These are phyloP conservation scores for Fraxinus pennsylvanica DNA, from an alignment of 257 asterid genomes.

Conservation along the genomic window DNA sequence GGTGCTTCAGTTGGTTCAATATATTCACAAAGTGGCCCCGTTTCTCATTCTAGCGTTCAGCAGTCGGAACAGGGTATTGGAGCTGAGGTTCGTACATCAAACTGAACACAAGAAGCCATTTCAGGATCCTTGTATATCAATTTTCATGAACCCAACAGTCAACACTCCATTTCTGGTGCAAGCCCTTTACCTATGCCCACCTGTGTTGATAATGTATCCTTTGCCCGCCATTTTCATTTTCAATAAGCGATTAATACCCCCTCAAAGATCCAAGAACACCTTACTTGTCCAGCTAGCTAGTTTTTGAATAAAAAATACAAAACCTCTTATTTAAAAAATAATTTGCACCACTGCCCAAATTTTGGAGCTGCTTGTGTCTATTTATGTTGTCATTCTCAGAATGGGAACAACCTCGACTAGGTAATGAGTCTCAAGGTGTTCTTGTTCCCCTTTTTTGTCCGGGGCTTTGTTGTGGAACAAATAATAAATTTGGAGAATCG, in stretches of 20 bases:
- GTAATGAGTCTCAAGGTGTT: constrained; percentile 27
- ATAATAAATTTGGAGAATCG: not conserved
- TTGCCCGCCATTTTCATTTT: constrained; percentile 45
- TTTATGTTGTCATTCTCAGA: constrained; percentile 46
- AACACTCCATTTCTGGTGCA: constrained; percentile 38
- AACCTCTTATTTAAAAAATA: constrained; percentile 23
- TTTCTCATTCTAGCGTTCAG: constrained; percentile 33
- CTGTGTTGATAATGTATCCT: constrained; percentile 49
- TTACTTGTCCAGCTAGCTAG: not conserved
- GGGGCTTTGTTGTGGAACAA: not conserved
- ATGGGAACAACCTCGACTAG: constrained; percentile 38
- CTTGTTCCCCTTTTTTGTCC: not conserved
- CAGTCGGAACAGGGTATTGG: constrained; percentile 46
- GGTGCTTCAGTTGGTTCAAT: constrained; percentile 27
- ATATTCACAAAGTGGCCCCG: constrained; percentile 27
- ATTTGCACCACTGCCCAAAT: constrained; percentile 35
- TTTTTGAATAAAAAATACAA: constrained; percentile 20
- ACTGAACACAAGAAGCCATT: not conserved
- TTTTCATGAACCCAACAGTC: constrained; percentile 19
- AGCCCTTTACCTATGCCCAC: constrained; percentile 30
- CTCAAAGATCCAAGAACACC: not conserved
- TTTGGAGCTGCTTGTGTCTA: constrained; percentile 54
- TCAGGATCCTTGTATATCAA: not conserved
- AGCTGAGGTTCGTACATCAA: constrained; percentile 56
- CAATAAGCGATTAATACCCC: constrained; percentile 39